Conservation (phyloP, 345 rosid genomes). For the Durio zibethinus region DNA sequence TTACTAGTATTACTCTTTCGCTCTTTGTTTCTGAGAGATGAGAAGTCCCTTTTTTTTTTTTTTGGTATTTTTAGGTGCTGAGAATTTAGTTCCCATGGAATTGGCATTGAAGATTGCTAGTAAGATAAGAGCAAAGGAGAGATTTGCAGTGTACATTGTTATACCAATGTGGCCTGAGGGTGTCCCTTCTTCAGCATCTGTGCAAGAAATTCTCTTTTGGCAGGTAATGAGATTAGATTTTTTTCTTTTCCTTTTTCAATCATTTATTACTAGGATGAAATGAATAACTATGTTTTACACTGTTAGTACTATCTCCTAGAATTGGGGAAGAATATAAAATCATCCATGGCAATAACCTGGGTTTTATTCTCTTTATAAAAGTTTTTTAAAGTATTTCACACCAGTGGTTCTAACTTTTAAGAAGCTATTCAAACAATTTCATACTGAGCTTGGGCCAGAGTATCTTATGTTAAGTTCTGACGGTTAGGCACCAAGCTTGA, state of each 20-base stretch:
- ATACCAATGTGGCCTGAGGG: conserved; percentile 98
- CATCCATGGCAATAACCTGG: neutral
- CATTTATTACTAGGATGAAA: neutral
- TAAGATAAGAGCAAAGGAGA: conserved; percentile 71
- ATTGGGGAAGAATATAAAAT: neutral
- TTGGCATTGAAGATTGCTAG: conserved; percentile 71
- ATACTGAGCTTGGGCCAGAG: neutral
- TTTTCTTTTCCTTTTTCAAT: neutral
- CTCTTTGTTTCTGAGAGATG: neutral
- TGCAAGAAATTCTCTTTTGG: conserved; percentile 87
- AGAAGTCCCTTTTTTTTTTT: neutral
- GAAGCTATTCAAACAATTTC: neutral
- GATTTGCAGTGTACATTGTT: conserved; percentile 71
- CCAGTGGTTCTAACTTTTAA: neutral
- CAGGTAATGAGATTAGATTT: conserved; percentile 51
- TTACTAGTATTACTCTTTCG: neutral
- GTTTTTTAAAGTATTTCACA: too few species aligned
- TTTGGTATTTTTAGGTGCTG: conserved; percentile 59
- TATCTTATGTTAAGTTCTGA: neutral
- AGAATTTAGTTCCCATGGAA: conserved; percentile 86
- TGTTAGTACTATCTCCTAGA: neutral
- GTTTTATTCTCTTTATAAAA: neutral
- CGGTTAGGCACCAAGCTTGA: neutral
- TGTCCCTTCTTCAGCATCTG: conserved; percentile 58
- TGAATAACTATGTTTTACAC: neutral